Conservation (phyloP, 768 basidiomycete species). For the Pulveroboletus sp. region DNA sequence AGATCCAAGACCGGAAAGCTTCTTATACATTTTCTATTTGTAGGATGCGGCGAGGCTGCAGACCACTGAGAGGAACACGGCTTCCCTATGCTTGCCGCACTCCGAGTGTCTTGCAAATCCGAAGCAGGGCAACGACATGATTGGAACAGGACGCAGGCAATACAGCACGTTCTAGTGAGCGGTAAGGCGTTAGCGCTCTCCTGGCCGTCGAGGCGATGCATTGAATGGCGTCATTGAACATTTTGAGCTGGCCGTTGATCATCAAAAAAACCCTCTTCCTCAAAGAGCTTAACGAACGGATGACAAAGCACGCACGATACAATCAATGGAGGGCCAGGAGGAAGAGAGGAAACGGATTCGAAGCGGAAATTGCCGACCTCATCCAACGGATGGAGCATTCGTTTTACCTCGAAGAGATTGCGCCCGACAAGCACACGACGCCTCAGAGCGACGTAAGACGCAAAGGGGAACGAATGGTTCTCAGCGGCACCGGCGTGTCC, state of each 20-base stretch:
- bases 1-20: conserved; percentile 21
- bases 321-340: conserved; percentile 10
- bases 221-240: conserved; percentile 23
- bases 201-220: conserved; percentile 26
- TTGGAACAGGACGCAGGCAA: conserved; percentile 29
- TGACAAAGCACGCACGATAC: conserved; percentile 12
- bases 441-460: conserved; percentile 13
- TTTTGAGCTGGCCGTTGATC: conserved; percentile 22
- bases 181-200: conserved; percentile 20
- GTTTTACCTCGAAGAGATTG: conserved; percentile 11
- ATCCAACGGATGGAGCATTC: conserved; percentile 15
- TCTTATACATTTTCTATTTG: conserved; percentile 26
- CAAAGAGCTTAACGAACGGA: conserved; percentile 28
- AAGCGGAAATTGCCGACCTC: conserved; percentile 27
- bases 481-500: conserved; percentile 23
- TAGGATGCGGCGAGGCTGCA: conserved; percentile 19
- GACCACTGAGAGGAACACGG: conserved; percentile 24
- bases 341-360: conserved; percentile 1
- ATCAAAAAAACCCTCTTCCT: conserved; percentile 28
- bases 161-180: conserved; percentile 28
- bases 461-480: conserved; percentile 11
- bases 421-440: conserved; percentile 7
- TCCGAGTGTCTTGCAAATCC: conserved; percentile 29
- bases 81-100: conserved; percentile 26
- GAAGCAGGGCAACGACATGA: conserved; percentile 30